phyloP scores from a whole-genome alignment of 768 basidiomycete genomes.

The Tricholoma terreum region DNA sequence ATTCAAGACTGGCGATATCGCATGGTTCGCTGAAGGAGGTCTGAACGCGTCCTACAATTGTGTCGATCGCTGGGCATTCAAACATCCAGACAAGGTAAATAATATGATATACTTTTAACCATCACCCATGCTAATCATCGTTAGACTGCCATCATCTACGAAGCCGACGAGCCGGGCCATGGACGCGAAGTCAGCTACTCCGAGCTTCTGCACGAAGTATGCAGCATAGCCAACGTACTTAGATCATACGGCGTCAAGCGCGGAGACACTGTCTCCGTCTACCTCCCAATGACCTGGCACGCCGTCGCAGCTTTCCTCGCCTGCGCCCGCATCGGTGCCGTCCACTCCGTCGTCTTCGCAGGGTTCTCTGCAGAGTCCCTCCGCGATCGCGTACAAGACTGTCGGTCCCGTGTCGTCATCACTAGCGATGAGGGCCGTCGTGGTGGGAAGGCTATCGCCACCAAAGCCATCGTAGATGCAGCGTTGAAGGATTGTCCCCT shows the following conservation, averaged over 20 bases:
- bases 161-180: constrained; percentile 90
- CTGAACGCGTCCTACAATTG: constrained; percentile 95
- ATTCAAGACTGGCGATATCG: constrained; percentile 83
- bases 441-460: constrained; percentile 93
- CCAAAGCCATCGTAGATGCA: constrained; percentile 89
- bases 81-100: constrained; percentile 74
- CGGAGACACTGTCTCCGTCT: constrained; percentile 94
- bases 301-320: constrained; percentile 96
- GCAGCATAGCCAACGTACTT: constrained; percentile 86
- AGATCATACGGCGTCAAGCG: constrained; percentile 88
- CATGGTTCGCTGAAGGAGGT: constrained; percentile 95
- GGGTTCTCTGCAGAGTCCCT: constrained; percentile 95
- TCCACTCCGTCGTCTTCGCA: constrained; percentile 97
- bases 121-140: too few species aligned
- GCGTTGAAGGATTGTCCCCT: constrained; percentile 81
- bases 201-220: constrained; percentile 89
- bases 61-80: constrained; percentile 94
- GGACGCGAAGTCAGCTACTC: constrained; percentile 75
- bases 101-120: too few species aligned
- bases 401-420: constrained; percentile 85
- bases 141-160: constrained; percentile 93
- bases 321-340: constrained; percentile 93
- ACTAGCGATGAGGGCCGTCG: constrained; percentile 93
- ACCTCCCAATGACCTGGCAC: constrained; percentile 95
- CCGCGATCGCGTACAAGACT: constrained; percentile 89